Evolutionary conservation across 306 rosid genomes (phyloP), one percentile per base, ranked within the genome.

Genomic region (Prunus salicina): DNA sequence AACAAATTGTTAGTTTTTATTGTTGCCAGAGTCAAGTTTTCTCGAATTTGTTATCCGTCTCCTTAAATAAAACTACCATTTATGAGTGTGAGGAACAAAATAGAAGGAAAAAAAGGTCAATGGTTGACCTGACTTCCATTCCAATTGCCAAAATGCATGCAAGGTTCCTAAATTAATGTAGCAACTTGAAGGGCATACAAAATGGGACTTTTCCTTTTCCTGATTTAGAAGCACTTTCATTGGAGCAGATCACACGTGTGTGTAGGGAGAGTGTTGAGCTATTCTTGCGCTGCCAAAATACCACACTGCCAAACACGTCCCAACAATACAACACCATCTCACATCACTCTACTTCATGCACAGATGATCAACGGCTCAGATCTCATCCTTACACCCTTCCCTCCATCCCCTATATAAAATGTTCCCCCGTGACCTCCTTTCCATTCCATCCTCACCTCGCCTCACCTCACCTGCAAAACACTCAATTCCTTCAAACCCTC

Each of bases 301-400:
- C 52, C 25, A 67, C 0, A 13, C 43, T 25, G 38, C 15, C 83
- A 80, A 80, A 80, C 83, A 51, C 19, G 75, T 2, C 79, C 58
- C 6, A 5, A 6, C 30, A 24, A n/a, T 3, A 11, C 30, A 24
- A 12, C 4, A 12, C 2, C 20, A 41, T 46, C 51, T 30, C 43
- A 34, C 3, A 12, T 5, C 20, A 41, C 12, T 25, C 24, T 46
- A 50, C 25, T 3, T 2, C 41, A 0, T 10, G 6, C 66, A 38
- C 4, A 9, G 62, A 46, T 0, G 25, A 38, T 76, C 74, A 10
- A 84, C 92, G 89, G 86, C 61, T 51, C 25, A 64, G 84, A 90
- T 81, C 69, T 20, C 7, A 52, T 70, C 30, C 49, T 3, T 18
- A 20, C 50, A 2, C 11, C 41, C 2, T 1, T 24, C 0, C 0